Evolutionary conservation across 768 basidiomycete genomes (phyloP).

Genomic region (Neoboletus brunneissimus): DNA sequence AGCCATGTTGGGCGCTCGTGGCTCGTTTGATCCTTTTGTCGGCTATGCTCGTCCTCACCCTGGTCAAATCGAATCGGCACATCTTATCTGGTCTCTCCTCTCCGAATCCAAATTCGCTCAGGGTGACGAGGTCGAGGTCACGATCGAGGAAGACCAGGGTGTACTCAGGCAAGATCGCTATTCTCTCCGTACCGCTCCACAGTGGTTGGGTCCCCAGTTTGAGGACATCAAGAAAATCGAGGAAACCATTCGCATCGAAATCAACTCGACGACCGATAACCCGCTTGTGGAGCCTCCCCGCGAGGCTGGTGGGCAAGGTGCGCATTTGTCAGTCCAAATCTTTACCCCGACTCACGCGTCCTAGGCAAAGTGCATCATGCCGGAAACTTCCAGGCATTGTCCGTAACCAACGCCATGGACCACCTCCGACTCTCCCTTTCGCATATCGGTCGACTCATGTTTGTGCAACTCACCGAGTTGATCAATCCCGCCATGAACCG

Average conservation of each 20-base stretch:
- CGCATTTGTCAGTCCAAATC: not conserved
- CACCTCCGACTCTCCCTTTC: constrained; percentile 74
- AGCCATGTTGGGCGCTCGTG: constrained; percentile 70
- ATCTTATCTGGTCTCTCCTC: constrained; percentile 65
- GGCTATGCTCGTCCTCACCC: constrained; percentile 75
- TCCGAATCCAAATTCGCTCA: constrained; percentile 66
- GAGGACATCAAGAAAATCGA: constrained; percentile 72
- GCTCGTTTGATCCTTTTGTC: constrained; percentile 77
- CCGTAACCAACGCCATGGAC: constrained; percentile 85
- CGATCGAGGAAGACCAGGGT: constrained; percentile 69
- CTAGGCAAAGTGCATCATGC: constrained; percentile 67
- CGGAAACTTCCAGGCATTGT: constrained; percentile 89
- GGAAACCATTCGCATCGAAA: constrained; percentile 65
- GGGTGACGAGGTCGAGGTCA: constrained; percentile 70
- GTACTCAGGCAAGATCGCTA: constrained; percentile 76
- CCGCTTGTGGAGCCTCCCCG: constrained; percentile 80
- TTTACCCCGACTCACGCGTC: not conserved
- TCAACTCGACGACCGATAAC: constrained; percentile 90
- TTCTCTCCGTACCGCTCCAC: constrained; percentile 66
- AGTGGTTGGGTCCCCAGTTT: constrained; percentile 84
- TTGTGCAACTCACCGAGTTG: constrained; percentile 58
- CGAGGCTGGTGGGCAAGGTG: constrained; percentile 40
- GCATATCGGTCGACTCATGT: constrained; percentile 68
- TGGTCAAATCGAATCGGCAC: constrained; percentile 78
- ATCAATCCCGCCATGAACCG: constrained; percentile 64